phyloP scores from a whole-genome alignment of 1,139 yeast species.

The Hyphopichia fennica region DNA sequence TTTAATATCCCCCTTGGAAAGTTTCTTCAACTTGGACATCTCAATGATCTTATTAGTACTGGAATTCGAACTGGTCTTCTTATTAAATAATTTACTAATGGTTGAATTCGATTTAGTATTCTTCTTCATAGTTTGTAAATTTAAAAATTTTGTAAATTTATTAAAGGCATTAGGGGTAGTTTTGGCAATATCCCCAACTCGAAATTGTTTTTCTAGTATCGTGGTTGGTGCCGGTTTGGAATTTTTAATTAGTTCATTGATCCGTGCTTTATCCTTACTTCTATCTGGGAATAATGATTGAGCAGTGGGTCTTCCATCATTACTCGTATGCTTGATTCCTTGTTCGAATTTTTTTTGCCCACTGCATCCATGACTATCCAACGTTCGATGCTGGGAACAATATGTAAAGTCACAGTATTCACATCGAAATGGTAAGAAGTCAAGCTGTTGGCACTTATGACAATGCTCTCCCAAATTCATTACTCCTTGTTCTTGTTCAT shows the following conservation, averaged over 20 bases:
- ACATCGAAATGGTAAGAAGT: conserved; percentile 70
- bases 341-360: conserved; percentile 16
- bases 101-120: conserved; percentile 10
- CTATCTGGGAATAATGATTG: conserved; percentile 59
- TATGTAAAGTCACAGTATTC: conserved; percentile 53
- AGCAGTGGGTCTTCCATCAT: conserved; percentile 28
- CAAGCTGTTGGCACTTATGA: conserved; percentile 58
- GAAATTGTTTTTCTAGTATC: conserved; percentile 22
- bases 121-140: conserved; percentile 23
- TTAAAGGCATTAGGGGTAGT: conserved; percentile 37
- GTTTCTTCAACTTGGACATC: conserved; percentile 38
- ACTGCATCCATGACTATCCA: conserved; percentile 49
- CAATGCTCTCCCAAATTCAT: conserved; percentile 74
- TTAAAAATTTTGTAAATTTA: conserved; percentile 48
- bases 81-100: conserved; percentile 18
- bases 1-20: conserved; percentile 69
- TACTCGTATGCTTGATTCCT: conserved; percentile 6
- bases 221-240: conserved; percentile 25
- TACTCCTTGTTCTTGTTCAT: conserved; percentile 33
- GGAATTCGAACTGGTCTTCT: conserved; percentile 4
- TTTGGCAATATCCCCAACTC: conserved; percentile 31
- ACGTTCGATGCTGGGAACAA: conserved; percentile 58
- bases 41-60: conserved; percentile 21
- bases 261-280: conserved; percentile 33
- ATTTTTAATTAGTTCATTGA: conserved; percentile 37